Conservation (phyloP, 1,284 basidiomycete species). For the Cutaneotrichosporon sp. region DNA sequence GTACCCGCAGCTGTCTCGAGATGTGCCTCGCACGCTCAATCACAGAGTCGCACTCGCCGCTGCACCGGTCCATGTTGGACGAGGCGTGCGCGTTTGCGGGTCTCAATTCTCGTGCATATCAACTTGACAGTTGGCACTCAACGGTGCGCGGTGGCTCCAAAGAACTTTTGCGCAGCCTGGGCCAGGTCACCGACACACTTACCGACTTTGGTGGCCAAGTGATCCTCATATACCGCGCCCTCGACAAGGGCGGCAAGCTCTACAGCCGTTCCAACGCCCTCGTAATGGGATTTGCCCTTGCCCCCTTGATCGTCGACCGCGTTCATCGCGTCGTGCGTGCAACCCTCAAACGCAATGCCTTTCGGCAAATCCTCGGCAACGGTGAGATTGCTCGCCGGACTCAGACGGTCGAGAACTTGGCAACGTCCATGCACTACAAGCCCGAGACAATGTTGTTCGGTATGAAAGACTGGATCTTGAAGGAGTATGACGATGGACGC, state of each 20-base stretch:
- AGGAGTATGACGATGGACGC: conserved; percentile 57
- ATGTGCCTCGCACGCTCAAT: conserved; percentile 69
- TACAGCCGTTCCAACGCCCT: not conserved
- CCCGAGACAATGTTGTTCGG: conserved; percentile 73
- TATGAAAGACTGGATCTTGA: conserved; percentile 73
- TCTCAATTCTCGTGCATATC: conserved; percentile 48
- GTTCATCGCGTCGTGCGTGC: not conserved
- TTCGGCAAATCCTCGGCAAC: too few relatives aligned
- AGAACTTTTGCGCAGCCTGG: not conserved
- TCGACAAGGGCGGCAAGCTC: not conserved
- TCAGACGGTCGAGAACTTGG: conserved; percentile 58
- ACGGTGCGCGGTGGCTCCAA: not conserved
- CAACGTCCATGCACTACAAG: conserved; percentile 58
- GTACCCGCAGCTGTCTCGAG: conserved; percentile 69
- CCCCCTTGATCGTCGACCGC: conserved; percentile 1
- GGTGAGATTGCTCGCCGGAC: too few relatives aligned
- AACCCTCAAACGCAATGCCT: too few relatives aligned
- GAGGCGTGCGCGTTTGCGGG: conserved; percentile 56
- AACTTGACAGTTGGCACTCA: conserved; percentile 64
- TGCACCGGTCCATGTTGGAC: conserved; percentile 65
- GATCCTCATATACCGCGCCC: not conserved
- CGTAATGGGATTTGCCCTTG: conserved; percentile 5
- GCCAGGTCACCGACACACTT: not conserved
- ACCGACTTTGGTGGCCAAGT: not conserved
- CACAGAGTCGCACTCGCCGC: conserved; percentile 66